phyloP scores from a whole-genome alignment of 2,329 filamentous ascomycete genomes.

The Ophiostoma tasmaniense region DNA sequence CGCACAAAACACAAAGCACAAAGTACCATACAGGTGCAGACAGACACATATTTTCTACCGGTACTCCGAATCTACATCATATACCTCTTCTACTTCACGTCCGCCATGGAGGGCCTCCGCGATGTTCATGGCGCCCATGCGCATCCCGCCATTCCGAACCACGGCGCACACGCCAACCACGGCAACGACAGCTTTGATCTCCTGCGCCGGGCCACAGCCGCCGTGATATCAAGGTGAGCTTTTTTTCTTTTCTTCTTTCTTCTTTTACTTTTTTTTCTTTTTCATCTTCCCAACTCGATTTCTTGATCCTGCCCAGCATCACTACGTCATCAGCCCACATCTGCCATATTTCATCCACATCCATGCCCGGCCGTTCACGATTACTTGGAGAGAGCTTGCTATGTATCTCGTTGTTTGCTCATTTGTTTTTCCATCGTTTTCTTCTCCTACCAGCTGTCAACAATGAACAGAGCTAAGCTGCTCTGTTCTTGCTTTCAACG shows the following conservation, averaged over 20 bases:
- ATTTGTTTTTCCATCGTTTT: not conserved
- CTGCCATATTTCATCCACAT: not conserved
- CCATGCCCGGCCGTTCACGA: not conserved
- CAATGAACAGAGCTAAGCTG: not conserved
- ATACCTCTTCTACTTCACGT: not conserved
- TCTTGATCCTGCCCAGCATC: not conserved
- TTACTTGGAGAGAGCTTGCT: not conserved
- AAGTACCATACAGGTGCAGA: not conserved
- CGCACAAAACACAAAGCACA: too few species aligned
- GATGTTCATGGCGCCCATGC: slow-evolving; percentile 25
- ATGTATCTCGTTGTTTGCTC: not conserved
- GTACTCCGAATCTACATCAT: too few species aligned
- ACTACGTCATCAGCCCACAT: not conserved
- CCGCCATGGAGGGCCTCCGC: slow-evolving; percentile 27
- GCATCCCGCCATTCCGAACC: not conserved
- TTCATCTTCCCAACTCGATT: too few species aligned
- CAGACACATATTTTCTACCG: not conserved
- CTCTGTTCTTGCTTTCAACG: not conserved
- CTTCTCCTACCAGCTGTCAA: not conserved
- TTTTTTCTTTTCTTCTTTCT: not conserved
- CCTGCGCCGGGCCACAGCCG: slow-evolving; percentile 51
- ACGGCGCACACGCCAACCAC: not conserved
- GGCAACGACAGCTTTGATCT: slow-evolving; percentile 38
- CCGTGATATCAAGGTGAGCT: slow-evolving; percentile 52
- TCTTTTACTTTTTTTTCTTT: not conserved